phyloP scores from a whole-genome alignment of 192 early-diverging fungal species.

The Coemansia sp. region DNA sequence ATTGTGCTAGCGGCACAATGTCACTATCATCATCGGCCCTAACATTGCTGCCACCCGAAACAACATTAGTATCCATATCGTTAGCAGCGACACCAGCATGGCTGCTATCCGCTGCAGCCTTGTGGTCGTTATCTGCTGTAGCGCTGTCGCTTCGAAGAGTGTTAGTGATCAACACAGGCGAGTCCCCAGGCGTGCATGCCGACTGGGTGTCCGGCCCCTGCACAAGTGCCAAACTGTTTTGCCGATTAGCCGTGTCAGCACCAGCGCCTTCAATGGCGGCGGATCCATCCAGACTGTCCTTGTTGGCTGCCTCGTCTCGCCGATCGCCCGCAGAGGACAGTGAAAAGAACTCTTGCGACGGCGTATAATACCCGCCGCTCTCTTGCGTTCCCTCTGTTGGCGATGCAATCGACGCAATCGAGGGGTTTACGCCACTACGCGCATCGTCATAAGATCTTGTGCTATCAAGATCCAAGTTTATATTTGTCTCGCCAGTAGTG shows the following conservation, averaged over 20 bases:
- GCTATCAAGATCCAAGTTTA: not conserved
- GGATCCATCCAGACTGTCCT: not conserved
- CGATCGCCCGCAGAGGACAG: constrained; percentile 24
- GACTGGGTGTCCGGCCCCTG: constrained; percentile 32
- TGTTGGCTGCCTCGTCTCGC: constrained; percentile 7
- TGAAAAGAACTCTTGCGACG: constrained; percentile 47
- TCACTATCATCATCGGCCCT: constrained; percentile 45
- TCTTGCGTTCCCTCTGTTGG: constrained; percentile 5
- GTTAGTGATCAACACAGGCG: constrained; percentile 20
- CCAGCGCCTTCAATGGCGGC: not conserved
- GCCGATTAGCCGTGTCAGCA: not conserved
- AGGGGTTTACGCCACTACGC: not conserved
- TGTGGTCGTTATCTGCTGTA: not conserved
- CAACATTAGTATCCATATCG: not conserved
- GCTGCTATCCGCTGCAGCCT: not conserved
- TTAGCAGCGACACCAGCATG: not conserved
- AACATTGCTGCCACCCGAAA: not conserved
- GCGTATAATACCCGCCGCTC: constrained; percentile 28
- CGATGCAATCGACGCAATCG: not conserved
- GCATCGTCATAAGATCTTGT: not conserved
- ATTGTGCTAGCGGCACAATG: constrained; percentile 44
- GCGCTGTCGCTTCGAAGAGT: constrained; percentile 31
- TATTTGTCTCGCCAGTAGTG: not conserved
- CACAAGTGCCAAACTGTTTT: not conserved
- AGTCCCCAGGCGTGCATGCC: constrained; percentile 22